Base-by-base conservation (phyloP, 1,284 basidiomycete species). In the Tetrapyrgos nigripes region DNA sequence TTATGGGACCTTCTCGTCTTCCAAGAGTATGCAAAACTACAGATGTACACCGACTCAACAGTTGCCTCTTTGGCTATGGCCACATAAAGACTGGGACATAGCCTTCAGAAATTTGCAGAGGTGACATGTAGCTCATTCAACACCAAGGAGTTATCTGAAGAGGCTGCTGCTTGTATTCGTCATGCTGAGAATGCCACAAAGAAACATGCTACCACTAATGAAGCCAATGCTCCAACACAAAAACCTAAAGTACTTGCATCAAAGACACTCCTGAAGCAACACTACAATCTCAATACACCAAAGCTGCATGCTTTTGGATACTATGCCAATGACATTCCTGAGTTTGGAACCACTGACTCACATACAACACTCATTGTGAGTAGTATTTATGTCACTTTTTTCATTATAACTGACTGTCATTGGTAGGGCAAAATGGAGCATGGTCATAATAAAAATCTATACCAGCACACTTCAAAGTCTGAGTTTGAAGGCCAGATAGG, bases 21-120 rank as follows among this genome's bases (percentile, higher is more conserved):
- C 62, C 67, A 70, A 50, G 59, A 37, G 3, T 55, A 68, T 1
- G 68, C 68, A 2, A 69, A 70, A 45, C 58, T 70, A 10, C 59
- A 58, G 8, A 40, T 62, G 35, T 68, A 70, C 33, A 63, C 62
- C 0, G 59, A 61, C n/a, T 49, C 44, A 2, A 63, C 56, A 5
- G 23, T 61, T 3, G n/a, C 5, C 2, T 17, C n/a, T 9, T 33
- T 60, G 2, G 14, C 35, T 3, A 2, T 3, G 4, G 27, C 35
- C 3, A 60, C 61, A 2, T 8, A 14, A 11, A 10, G 9, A 8
- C 49, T 62, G 8, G 61, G 61, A 1, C 28, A 49, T 13, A 19
- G 33, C 11, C 19, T 62, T 9, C 51, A 57, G 3, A n/a, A 24
- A 3, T 62, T 62, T 44, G n/a, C 17, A 2, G 27, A 33, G 21